Evolutionary conservation across 2,329 filamentous ascomycete genomes (phyloP).

Genomic region (Chrysoporthe cubensis): DNA sequence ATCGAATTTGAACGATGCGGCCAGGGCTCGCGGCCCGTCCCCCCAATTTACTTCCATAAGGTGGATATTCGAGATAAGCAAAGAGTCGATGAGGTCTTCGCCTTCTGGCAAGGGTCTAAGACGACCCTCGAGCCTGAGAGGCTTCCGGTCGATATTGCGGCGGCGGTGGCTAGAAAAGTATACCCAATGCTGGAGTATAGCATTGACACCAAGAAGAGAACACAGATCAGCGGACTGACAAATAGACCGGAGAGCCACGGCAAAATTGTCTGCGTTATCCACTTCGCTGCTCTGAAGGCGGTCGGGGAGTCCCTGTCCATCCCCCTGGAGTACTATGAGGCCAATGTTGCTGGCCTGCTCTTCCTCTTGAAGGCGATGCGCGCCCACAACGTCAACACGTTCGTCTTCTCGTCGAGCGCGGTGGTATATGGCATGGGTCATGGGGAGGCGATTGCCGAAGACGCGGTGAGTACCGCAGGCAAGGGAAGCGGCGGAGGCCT

Average conservation of each 20-base stretch:
- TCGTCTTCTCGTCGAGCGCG: constrained; percentile 26
- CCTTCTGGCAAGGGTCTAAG: constrained; percentile 23
- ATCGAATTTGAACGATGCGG: constrained; percentile 23
- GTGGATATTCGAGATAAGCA: constrained; percentile 21
- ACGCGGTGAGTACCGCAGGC: constrained; percentile 22
- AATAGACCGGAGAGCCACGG: constrained; percentile 9
- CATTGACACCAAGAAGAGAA: constrained; percentile 17
- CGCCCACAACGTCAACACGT: constrained; percentile 18
- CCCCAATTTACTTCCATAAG: constrained; percentile 24
- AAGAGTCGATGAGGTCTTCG: constrained; percentile 22
- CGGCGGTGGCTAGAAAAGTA: constrained; percentile 21
- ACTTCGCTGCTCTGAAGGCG: constrained; percentile 26
- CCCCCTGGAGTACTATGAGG: constrained; percentile 25
- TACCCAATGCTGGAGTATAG: constrained; percentile 24
- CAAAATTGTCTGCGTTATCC: constrained; percentile 25
- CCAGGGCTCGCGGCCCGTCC: constrained; percentile 14
- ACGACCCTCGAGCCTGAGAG: constrained; percentile 9
- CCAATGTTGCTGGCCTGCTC: constrained; percentile 22
- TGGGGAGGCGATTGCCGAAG: constrained; percentile 22
- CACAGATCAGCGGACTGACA: constrained; percentile 11
- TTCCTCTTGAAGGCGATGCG: constrained; percentile 21
- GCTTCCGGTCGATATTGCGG: constrained; percentile 24
- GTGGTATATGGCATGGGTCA: constrained; percentile 23
- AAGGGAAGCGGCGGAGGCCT: constrained; percentile 23
- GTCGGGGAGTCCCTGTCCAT: constrained; percentile 25